These are phyloP conservation scores for Colletotrichum sidae DNA, from an alignment of 2,329 filamentous ascomycete species.

Conservation along the genomic window DNA sequence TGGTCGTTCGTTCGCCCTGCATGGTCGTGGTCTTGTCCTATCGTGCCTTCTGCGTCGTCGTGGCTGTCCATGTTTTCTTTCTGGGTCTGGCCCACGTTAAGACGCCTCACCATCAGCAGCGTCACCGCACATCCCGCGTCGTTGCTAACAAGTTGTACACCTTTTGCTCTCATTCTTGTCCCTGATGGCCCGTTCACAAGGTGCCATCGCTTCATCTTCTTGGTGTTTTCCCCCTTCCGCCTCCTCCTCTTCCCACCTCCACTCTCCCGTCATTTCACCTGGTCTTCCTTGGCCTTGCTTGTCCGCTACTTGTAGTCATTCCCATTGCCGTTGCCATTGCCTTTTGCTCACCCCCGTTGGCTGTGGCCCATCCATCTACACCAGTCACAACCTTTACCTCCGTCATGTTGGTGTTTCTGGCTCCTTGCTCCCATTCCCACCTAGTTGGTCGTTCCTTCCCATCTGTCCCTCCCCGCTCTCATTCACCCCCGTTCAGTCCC, in stretches of 20 bases:
- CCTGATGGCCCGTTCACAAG: conserved; percentile 27
- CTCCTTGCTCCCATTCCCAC: conserved; percentile 23
- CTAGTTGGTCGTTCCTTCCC: conserved; percentile 2
- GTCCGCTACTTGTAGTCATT: conserved; percentile 24
- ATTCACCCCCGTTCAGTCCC: conserved; percentile 8
- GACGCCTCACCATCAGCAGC: background rate
- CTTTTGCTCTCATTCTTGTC: conserved; percentile 10
- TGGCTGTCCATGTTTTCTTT: conserved; percentile 33
- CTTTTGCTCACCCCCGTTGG: too few relatives aligned
- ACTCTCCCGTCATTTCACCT: conserved; percentile 14
- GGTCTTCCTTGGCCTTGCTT: conserved; percentile 18
- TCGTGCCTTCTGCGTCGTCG: conserved; percentile 20
- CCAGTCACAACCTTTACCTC: conserved; percentile 3
- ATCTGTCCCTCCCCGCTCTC: conserved; percentile 20
- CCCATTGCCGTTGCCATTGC: conserved; percentile 35
- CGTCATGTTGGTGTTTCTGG: background rate
- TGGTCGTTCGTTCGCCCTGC: conserved; percentile 21
- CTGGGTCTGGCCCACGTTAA: conserved; percentile 32
- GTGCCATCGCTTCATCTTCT: conserved; percentile 33
- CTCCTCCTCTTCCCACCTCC: conserved; percentile 29
- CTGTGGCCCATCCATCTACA: conserved; percentile 13
- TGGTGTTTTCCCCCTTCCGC: conserved; percentile 36
- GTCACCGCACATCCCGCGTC: background rate
- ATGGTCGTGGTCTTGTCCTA: conserved; percentile 14
- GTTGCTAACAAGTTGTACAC: background rate